Conservation (phyloP, 768 basidiomycete species). For the Rhodocollybia butyracea region DNA sequence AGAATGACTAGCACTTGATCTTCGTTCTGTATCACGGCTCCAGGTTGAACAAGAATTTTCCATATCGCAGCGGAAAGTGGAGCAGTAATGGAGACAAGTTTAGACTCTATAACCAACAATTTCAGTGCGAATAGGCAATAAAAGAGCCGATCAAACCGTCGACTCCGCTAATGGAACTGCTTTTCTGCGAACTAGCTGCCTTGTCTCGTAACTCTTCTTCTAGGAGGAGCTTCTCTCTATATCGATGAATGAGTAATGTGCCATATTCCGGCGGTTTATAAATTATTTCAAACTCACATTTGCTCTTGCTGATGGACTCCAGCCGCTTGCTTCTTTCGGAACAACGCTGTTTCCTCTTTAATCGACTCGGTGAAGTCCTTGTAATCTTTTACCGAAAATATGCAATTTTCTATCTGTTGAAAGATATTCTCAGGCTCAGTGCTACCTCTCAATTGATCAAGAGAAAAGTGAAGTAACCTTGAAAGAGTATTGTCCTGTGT, state of each 20-base stretch:
- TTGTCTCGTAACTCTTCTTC: not conserved
- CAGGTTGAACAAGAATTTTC: constrained; percentile 42
- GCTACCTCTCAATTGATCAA: not conserved
- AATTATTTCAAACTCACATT: constrained; percentile 25
- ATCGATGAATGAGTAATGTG: too few species aligned
- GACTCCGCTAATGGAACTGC: too few species aligned
- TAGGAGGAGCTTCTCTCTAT: not conserved
- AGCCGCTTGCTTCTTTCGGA: constrained; percentile 36
- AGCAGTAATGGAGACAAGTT: not conserved
- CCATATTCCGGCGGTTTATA: not conserved
- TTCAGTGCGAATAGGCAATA: not conserved
- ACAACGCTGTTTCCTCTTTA: constrained; percentile 35
- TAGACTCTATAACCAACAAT: not conserved
- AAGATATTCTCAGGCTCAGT: constrained; percentile 16
- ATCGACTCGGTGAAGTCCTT: constrained; percentile 37
- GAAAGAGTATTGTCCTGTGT: constrained; percentile 50
- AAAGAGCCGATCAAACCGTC: too few species aligned
- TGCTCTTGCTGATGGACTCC: constrained; percentile 36
- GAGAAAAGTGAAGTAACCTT: constrained; percentile 28
- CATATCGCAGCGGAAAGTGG: not conserved
- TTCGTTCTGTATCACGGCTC: constrained; percentile 37
- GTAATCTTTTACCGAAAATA: constrained; percentile 54
- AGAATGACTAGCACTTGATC: constrained; percentile 47
- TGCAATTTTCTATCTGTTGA: constrained; percentile 45
- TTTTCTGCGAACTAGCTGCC: not conserved